Evolutionary conservation across 768 basidiomycete species (phyloP).

Genomic region (Boletus tomentosulus): DNA sequence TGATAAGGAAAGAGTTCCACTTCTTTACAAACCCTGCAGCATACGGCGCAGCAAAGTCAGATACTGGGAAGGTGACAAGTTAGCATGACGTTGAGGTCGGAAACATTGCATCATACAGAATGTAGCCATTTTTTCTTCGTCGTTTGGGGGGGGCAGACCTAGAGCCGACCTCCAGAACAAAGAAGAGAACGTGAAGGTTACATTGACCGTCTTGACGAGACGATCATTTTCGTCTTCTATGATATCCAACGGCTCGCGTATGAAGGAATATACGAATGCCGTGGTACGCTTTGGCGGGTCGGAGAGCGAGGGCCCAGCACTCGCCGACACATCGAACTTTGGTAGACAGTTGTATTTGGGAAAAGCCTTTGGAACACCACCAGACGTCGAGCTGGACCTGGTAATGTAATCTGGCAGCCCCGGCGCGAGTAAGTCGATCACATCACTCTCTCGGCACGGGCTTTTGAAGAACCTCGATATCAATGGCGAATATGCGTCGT

Average conservation of each 20-base stretch:
- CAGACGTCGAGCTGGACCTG: slow-evolving; percentile 17
- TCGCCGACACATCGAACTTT: not conserved
- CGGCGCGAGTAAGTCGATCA: slow-evolving; percentile 13
- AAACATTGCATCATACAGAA: slow-evolving; percentile 1
- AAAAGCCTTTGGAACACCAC: slow-evolving; percentile 11
- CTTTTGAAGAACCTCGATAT: slow-evolving; percentile 4
- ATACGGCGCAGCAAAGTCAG: slow-evolving; percentile 8
- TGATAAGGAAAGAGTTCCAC: slow-evolving; percentile 13
- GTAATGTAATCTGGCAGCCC: slow-evolving; percentile 18
- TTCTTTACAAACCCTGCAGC: slow-evolving; percentile 5
- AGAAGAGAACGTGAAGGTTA: not conserved
- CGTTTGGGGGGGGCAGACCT: slow-evolving; percentile 1
- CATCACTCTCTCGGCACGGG: not conserved
- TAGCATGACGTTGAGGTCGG: not conserved
- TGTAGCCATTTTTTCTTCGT: slow-evolving; percentile 10
- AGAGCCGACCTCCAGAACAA: not conserved
- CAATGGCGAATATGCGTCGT: slow-evolving; percentile 14
- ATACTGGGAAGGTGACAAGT: not conserved
- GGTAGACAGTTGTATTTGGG: slow-evolving; percentile 4
- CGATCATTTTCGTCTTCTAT: not conserved
- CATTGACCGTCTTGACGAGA: not conserved
- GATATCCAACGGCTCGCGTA: not conserved
- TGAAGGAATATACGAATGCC: slow-evolving; percentile 1
- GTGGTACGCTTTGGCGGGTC: slow-evolving; percentile 4
- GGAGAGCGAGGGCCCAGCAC: too few species aligned